Base-by-base conservation (phyloP, 2,329 filamentous ascomycete genomes). In the Sporothrix protearum region DNA sequence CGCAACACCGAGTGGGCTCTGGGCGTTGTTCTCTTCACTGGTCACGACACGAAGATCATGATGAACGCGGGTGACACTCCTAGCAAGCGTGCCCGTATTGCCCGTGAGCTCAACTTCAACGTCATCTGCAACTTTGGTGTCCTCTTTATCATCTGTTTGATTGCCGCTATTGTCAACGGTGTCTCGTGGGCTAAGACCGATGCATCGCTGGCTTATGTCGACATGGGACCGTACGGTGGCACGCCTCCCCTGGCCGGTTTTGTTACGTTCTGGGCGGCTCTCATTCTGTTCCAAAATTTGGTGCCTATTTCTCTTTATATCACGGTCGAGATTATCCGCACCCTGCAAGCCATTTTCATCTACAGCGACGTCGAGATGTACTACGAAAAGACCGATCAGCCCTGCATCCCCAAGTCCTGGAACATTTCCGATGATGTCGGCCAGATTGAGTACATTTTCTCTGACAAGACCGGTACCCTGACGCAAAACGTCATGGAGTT, bases 1-100 rank as follows among this genome's bases (percentile, higher is more conserved):
- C 89, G 94, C 75, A 99, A 98, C 80, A 99, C 96, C 0, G 94
- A 98, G 78, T 99, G 96, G 96, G 87, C 94, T 70, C 86, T 99
- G 6, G 96, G 94, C 69, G 87, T 99, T 2, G 95, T 98, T 67
- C 85, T 97, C 22, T 99, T 97, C 81, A 98, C 96, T 16, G 96
- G 96, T 45, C 90, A 94, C 78, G 95, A 99, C 80, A 97, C 95
- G 45, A 99, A 98, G 83, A 98, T 97, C 80, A 99, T 99, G 96
- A 92, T 97, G 83, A 99, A 99, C 79, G 92, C 96, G 36, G 96
- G 96, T 73, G 91, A 95, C 74, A 99, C 96, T 1, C 96, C 96
- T 14, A 97, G 89, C 79, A 99, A 99, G 84, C 92, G 95, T 74
- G 89, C 96, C 49, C 90, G 93, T 76, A 94, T 99, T 77, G 93